Evolutionary conservation across 192 early-diverging fungal genomes (phyloP).

Genomic region (Geosiphon pyriformis): DNA sequence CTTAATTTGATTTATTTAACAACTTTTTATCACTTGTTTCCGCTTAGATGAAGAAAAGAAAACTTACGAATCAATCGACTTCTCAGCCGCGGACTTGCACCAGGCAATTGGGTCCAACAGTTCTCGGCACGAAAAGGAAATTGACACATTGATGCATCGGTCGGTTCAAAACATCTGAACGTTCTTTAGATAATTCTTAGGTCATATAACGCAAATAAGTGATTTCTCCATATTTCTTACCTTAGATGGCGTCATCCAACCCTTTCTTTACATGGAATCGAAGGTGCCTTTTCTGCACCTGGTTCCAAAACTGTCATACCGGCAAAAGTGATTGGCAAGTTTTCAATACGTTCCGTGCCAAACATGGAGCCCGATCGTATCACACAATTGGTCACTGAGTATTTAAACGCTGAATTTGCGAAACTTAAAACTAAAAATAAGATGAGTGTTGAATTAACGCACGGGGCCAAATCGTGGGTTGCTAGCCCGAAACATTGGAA

Average conservation of each 20-base stretch:
- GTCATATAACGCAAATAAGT: background rate
- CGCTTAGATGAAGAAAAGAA: conserved; percentile 64
- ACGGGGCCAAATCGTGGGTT: conserved; percentile 89
- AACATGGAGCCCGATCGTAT: conserved; percentile 83
- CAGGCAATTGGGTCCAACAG: conserved; percentile 66
- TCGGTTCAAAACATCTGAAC: background rate
- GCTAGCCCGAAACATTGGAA: conserved; percentile 81
- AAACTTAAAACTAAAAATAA: conserved; percentile 88
- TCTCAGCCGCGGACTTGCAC: conserved; percentile 75
- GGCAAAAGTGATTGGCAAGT: conserved; percentile 92
- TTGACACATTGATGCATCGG: conserved; percentile 78
- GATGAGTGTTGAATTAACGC: conserved; percentile 63
- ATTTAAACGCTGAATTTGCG: conserved; percentile 75
- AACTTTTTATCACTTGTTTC: background rate
- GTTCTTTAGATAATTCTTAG: background rate
- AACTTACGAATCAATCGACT: conserved; percentile 81
- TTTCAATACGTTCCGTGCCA: conserved; percentile 94
- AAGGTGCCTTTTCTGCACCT: conserved; percentile 90
- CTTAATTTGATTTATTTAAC: background rate
- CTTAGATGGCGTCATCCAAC: conserved; percentile 88
- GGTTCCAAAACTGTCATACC: conserved; percentile 98
- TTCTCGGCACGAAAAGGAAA: conserved; percentile 72
- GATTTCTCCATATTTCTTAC: background rate
- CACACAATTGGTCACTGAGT: conserved; percentile 63
- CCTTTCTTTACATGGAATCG: conserved; percentile 95